These are phyloP conservation scores for Pulveroboletus sp. DNA, from an alignment of 768 basidiomycete species.

Conservation along the genomic window DNA sequence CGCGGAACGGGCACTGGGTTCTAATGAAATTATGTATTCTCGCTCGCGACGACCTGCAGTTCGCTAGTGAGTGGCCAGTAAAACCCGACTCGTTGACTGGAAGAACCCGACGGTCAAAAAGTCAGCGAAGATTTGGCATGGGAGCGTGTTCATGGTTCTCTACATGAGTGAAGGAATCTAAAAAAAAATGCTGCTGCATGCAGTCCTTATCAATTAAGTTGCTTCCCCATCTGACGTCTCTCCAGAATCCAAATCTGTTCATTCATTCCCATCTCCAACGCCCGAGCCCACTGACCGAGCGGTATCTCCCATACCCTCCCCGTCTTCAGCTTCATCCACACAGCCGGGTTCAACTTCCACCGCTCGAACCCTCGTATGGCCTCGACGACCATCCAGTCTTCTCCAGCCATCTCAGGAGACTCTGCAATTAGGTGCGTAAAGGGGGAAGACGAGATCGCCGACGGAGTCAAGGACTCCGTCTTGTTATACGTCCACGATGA, in stretches of 20 bases:
- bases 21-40: neutral
- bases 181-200: no score
- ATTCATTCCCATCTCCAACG: slow-evolving; percentile 36
- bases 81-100: neutral
- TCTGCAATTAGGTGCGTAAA: slow-evolving; percentile 69
- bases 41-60: neutral
- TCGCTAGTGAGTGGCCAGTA: neutral
- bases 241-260: slow-evolving; percentile 50
- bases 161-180: no score
- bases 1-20: no score
- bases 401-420: slow-evolving; percentile 21
- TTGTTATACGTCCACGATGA: slow-evolving; percentile 72
- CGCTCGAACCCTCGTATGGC: slow-evolving; percentile 43
- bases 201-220: neutral
- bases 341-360: slow-evolving; percentile 28
- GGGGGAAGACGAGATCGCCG: slow-evolving; percentile 35
- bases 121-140: no score
- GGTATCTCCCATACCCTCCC: slow-evolving; percentile 22
- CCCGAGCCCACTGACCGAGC: slow-evolving; percentile 18
- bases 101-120: neutral
- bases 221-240: slow-evolving; percentile 14
- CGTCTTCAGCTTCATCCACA: slow-evolving; percentile 17
- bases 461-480: slow-evolving; percentile 57
- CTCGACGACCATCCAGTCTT: slow-evolving; percentile 42
- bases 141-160: no score